Evolutionary conservation across 176 grass and related monocot genomes (phyloP).

Genomic region (Pontederia paniculata): DNA sequence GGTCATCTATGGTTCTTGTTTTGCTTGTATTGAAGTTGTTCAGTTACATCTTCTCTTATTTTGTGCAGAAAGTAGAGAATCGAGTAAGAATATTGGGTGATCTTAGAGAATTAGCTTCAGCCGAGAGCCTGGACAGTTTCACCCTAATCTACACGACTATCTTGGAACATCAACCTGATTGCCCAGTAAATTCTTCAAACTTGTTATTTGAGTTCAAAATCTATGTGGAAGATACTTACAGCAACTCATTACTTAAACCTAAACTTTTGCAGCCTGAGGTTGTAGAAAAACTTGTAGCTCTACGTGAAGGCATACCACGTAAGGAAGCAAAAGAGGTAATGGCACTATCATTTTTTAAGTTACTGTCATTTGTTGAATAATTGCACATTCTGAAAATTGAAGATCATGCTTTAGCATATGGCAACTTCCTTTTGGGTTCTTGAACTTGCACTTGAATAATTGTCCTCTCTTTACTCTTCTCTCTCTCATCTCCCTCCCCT

Average conservation of each 20-base stretch:
- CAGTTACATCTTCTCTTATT: slow-evolving; percentile 1
- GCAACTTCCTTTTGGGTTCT: not conserved
- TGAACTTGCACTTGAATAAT: not conserved
- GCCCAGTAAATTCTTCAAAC: slow-evolving; percentile 59
- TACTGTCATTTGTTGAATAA: not conserved
- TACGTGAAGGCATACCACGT: slow-evolving; percentile 82
- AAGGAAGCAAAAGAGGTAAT: slow-evolving; percentile 98
- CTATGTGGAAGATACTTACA: not conserved
- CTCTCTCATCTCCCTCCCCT: no score
- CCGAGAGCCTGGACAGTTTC: slow-evolving; percentile 94
- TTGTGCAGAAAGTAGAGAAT: slow-evolving; percentile 89
- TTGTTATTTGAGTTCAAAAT: slow-evolving; percentile 8
- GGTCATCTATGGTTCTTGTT: not conserved
- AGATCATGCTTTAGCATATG: no score
- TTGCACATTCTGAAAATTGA: not conserved
- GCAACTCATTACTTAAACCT: not conserved
- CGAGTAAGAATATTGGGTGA: slow-evolving; percentile 87
- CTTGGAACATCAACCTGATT: slow-evolving; percentile 97
- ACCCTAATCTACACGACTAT: slow-evolving; percentile 98
- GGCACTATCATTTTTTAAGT: not conserved
- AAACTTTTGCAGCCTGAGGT: slow-evolving; percentile 62
- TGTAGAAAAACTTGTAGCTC: slow-evolving; percentile 93
- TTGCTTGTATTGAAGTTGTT: slow-evolving; percentile 5
- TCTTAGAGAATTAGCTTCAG: slow-evolving; percentile 95
- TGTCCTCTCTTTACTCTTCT: no score